These are phyloP conservation scores for Wallacemonas sp. DNA, from an alignment of 208 protist species.

Conservation along the genomic window DNA sequence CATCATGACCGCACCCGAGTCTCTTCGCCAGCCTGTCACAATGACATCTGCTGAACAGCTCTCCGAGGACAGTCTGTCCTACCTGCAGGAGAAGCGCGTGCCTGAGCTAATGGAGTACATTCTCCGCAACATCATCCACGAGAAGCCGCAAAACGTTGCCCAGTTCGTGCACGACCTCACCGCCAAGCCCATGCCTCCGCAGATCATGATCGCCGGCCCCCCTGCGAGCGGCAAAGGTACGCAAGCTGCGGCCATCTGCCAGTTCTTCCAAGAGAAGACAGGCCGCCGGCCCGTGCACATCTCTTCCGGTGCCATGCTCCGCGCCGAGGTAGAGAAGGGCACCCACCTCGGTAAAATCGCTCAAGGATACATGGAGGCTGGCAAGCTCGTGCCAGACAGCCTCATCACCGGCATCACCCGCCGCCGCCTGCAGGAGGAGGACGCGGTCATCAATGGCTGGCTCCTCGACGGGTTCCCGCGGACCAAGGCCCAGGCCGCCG, in stretches of 20 bases:
- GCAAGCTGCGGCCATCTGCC: constrained; percentile 61
- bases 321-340: constrained; percentile 53
- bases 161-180: constrained; percentile 67
- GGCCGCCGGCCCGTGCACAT: constrained; percentile 71
- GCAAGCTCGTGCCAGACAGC: constrained; percentile 75
- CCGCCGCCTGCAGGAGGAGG: constrained; percentile 65
- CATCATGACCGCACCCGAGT: not conserved
- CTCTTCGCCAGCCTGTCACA: not conserved
- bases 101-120: constrained; percentile 84
- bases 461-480: constrained; percentile 93
- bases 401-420: constrained; percentile 70
- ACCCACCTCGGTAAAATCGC: constrained; percentile 64
- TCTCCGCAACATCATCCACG: constrained; percentile 55
- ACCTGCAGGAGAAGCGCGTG: constrained; percentile 79
- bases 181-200: constrained; percentile 43
- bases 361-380: constrained; percentile 57
- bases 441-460: constrained; percentile 81
- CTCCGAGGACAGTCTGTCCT: constrained; percentile 62
- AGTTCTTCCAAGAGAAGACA: constrained; percentile 41
- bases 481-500: constrained; percentile 74
- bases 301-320: constrained; percentile 85
- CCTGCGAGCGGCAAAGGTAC: constrained; percentile 83
- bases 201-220: constrained; percentile 80
- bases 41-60: constrained; percentile 32
- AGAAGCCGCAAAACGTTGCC: constrained; percentile 66